Percentiles rank a stretch among this genome's conserved stretches.
phyloP scores from a whole-genome alignment of 2,329 filamentous ascomycete genomes.

The Monilinia vaccinii-corymbosi region DNA sequence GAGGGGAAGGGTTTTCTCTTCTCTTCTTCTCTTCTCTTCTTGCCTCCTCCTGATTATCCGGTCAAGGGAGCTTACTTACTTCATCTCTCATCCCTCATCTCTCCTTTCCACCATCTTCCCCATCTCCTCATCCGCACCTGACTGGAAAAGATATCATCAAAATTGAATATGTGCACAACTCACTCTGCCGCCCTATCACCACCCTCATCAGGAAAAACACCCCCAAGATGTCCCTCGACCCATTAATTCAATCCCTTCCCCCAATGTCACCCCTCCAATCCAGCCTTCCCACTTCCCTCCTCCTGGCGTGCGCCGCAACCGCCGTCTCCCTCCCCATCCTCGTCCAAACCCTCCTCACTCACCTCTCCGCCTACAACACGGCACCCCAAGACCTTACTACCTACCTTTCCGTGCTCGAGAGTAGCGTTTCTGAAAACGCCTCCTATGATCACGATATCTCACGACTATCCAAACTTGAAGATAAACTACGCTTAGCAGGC shows the following conservation, averaged over 20 bases:
- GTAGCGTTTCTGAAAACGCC: constrained; percentile 52
- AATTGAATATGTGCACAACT: constrained; percentile 2
- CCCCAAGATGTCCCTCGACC: not conserved
- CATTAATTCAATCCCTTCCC: not conserved
- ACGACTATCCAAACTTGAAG: constrained; percentile 48
- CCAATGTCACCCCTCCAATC: constrained; percentile 2
- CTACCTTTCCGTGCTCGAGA: constrained; percentile 52
- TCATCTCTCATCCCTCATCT: not conserved
- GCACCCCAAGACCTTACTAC: constrained; percentile 49
- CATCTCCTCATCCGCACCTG: not conserved
- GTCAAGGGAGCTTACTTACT: not conserved
- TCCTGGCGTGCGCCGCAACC: constrained; percentile 50
- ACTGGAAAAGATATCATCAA: not conserved
- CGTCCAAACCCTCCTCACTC: constrained; percentile 42
- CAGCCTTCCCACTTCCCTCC: constrained; percentile 27
- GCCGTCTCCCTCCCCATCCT: constrained; percentile 46
- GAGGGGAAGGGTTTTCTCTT: too few relatives aligned
- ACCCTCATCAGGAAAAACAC: not conserved
- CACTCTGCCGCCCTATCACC: not conserved
- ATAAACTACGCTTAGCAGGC: constrained; percentile 50
- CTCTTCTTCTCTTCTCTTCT: not conserved
- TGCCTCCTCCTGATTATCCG: not conserved
- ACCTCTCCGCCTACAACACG: constrained; percentile 46
- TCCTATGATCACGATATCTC: constrained; percentile 52
- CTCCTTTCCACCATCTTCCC: not conserved